Base-by-base conservation (phyloP, 2,329 filamentous ascomycete species). In the Pochonia chlamydosporia region DNA sequence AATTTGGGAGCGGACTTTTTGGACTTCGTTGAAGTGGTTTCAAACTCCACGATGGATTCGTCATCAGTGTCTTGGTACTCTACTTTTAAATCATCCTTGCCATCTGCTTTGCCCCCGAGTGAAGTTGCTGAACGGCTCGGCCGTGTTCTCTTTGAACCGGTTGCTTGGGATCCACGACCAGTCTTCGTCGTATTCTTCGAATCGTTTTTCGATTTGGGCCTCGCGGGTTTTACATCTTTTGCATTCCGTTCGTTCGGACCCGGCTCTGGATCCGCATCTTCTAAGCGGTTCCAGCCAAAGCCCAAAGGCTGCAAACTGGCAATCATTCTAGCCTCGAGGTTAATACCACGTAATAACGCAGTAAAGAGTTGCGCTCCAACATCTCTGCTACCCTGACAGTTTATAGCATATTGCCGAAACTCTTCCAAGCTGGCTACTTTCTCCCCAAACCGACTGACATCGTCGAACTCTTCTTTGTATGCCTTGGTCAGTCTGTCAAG, bases 341-440 rank as follows among this genome's bases (percentile, higher is more conserved):
- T 88, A 10, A 97, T 62, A 1, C 84, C 89, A 53, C 93, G 77
- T 20, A 96, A 64, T 7, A 99, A 69, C 3, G 89, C 88, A 0
- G 89, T 95, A 54, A 97, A 97, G 0, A 99, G 74, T 60, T 97
- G 91, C 0, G 88, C 85, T 0, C 90, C 91, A 3, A 93, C 76
- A 63, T 97, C 93, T 52, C 91, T 79, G 50, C 90, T 96, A 1
- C 93, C 93, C 50, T 82, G 73, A 57, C 88, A 89, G 26, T 71
- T 70, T 52, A 79, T 79, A 2, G 92, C 92, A 42, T 76, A 72
- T 20, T 76, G 68, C 30, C 84, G 80, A 51, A 96, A 91, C 4
- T 82, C 81, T 1, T 82, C 72, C 1, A 91, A 58, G 44, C 72
- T 71, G n/a, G 70, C 66, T 2, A 96, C 79, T 11, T 79, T 76